phyloP scores from a whole-genome alignment of 2,329 filamentous ascomycete species.

The Colletotrichum cordylinicola region DNA sequence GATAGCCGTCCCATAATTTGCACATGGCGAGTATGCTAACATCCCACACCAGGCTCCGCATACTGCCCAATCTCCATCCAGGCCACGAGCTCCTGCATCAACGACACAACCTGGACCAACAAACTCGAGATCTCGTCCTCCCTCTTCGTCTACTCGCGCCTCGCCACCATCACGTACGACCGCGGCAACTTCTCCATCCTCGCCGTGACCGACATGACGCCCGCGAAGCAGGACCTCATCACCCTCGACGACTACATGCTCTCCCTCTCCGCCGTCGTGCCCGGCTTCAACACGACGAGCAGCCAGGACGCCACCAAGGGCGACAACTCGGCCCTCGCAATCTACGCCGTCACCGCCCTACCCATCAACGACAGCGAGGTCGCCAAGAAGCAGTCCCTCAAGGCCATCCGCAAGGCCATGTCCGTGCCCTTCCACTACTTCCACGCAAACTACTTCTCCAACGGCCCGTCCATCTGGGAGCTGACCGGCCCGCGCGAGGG shows the following conservation, averaged over 20 bases:
- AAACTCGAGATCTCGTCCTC: background rate
- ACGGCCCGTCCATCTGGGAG: slow-evolving; percentile 2
- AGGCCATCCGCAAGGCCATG: slow-evolving; percentile 12
- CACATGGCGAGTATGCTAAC: background rate
- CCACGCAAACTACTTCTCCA: slow-evolving; percentile 9
- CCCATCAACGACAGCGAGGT: slow-evolving; percentile 18
- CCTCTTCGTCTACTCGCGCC: slow-evolving; percentile 6
- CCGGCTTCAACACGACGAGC: slow-evolving; percentile 4
- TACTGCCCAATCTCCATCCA: slow-evolving; percentile 15
- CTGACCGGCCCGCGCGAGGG: background rate
- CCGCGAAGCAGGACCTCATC: background rate
- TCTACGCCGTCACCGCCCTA: slow-evolving; percentile 17
- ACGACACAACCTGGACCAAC: background rate
- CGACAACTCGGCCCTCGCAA: slow-evolving; percentile 14
- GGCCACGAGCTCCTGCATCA: background rate
- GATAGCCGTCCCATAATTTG: background rate
- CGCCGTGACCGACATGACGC: slow-evolving; percentile 2
- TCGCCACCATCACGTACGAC: slow-evolving; percentile 12
- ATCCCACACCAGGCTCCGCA: background rate
- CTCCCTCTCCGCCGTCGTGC: slow-evolving; percentile 5
- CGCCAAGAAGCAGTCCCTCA: slow-evolving; percentile 12
- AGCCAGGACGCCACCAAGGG: background rate
- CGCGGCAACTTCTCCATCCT: slow-evolving; percentile 17
- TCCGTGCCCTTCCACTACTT: slow-evolving; percentile 18
- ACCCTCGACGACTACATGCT: slow-evolving; percentile 8